phyloP scores from a whole-genome alignment of 23 red algal species.

The Cyanidioschyzon merolae region DNA sequence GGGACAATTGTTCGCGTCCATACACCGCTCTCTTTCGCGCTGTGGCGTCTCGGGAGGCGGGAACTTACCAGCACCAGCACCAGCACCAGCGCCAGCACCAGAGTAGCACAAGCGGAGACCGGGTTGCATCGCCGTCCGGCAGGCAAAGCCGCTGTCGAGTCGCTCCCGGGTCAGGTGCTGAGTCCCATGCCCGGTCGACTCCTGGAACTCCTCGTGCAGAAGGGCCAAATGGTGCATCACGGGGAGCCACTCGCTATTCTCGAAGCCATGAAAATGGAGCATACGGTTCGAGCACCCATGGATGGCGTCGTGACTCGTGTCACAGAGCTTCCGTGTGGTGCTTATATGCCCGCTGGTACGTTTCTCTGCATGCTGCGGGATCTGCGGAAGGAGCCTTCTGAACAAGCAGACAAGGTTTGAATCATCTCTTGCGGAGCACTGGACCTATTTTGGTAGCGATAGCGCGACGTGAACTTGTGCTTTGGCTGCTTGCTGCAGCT shows the following conservation, averaged over 20 bases:
- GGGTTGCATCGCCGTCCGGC: not conserved
- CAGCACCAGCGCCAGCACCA: too few species aligned
- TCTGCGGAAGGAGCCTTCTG: not conserved
- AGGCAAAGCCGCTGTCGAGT: not conserved
- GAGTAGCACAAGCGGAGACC: not conserved
- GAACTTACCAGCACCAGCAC: too few species aligned
- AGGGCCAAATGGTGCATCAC: conserved; percentile 16
- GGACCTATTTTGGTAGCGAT: too few species aligned
- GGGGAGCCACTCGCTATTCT: conserved; percentile 18
- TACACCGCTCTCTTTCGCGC: not conserved
- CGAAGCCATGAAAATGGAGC: conserved; percentile 49
- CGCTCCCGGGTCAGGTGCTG: not conserved
- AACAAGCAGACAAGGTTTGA: too few species aligned
- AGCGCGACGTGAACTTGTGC: too few species aligned
- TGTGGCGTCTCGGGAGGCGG: conserved; percentile 1
- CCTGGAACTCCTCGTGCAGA: conserved; percentile 10
- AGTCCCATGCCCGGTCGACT: conserved; percentile 35
- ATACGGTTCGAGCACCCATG: conserved; percentile 16
- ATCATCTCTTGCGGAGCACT: too few species aligned
- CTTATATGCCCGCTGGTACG: not conserved
- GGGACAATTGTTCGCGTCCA: not conserved
- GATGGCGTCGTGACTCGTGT: conserved; percentile 15
- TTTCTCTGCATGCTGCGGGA: not conserved
- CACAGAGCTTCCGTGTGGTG: not conserved
- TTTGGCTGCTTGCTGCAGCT: too few species aligned